Conservation (phyloP, 768 basidiomycete species). For the Boletales sp. region DNA sequence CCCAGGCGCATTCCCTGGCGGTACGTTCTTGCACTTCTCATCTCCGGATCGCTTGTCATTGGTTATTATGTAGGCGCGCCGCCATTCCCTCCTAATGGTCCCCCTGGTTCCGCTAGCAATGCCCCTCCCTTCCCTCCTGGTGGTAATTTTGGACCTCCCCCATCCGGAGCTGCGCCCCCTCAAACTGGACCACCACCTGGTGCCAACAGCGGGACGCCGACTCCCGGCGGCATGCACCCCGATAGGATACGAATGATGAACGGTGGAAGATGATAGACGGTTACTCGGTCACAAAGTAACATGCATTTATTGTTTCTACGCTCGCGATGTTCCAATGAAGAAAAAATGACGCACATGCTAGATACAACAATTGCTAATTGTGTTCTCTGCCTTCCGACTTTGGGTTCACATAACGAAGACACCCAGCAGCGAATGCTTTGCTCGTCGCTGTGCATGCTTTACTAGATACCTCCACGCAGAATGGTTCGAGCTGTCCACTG, state of each 20-base stretch:
- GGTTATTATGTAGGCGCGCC: conserved; percentile 34
- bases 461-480: conserved; percentile 39
- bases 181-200: conserved; percentile 36
- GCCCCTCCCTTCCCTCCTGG: conserved; percentile 29
- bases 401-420: conserved; percentile 13
- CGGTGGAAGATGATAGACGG: conserved; percentile 15
- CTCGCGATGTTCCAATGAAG: too few relatives aligned
- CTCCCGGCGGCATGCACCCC: conserved; percentile 77
- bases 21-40: conserved; percentile 30
- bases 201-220: conserved; percentile 25
- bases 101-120: conserved; percentile 31
- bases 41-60: neutral
- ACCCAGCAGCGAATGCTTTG: conserved; percentile 20
- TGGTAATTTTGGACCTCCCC: conserved; percentile 33
- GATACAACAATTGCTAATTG: neutral
- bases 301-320: neutral
- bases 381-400: neutral
- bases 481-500: conserved; percentile 40
- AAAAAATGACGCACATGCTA: neutral
- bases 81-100: conserved; percentile 48
- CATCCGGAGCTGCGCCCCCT: conserved; percentile 43
- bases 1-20: conserved; percentile 46
- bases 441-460: conserved; percentile 17
- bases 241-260: conserved; percentile 82
- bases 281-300: neutral